Evolutionary conservation across 2,329 filamentous ascomycete genomes (phyloP).

Genomic region (Sphaerulina vaccinii): DNA sequence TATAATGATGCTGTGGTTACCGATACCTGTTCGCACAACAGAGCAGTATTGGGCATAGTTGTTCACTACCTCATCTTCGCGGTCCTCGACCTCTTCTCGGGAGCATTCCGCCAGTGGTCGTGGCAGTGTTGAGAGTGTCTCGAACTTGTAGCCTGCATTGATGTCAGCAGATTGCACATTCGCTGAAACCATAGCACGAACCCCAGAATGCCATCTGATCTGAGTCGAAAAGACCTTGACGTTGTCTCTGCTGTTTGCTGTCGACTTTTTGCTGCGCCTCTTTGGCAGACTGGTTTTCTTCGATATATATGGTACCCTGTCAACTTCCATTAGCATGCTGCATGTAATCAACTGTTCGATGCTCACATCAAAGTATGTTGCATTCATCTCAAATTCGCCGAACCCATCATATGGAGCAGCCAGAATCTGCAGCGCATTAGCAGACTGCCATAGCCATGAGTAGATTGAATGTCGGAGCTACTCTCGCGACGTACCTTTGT

Average conservation of each 20-base stretch:
- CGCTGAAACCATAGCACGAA: slow-evolving; percentile 39
- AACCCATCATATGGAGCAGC: slow-evolving; percentile 76
- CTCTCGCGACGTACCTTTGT: slow-evolving; percentile 83
- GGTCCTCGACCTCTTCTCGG: slow-evolving; percentile 74
- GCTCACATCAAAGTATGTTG: slow-evolving; percentile 79
- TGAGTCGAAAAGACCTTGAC: slow-evolving; percentile 60
- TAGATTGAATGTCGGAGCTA: not conserved
- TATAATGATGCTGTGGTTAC: slow-evolving; percentile 70
- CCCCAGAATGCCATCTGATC: slow-evolving; percentile 94
- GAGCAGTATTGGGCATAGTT: slow-evolving; percentile 97
- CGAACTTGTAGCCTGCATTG: slow-evolving; percentile 88
- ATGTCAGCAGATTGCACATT: not conserved
- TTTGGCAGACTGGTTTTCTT: slow-evolving; percentile 81
- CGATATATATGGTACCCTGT: slow-evolving; percentile 58
- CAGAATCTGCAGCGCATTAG: slow-evolving; percentile 65
- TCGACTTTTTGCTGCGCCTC: slow-evolving; percentile 57
- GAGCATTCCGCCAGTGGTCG: slow-evolving; percentile 69
- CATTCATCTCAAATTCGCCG: slow-evolving; percentile 96
- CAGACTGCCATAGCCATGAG: not conserved
- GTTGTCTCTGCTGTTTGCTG: slow-evolving; percentile 38
- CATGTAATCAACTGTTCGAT: slow-evolving; percentile 46
- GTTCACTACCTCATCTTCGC: slow-evolving; percentile 70
- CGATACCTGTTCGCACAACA: slow-evolving; percentile 83
- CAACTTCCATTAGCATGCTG: slow-evolving; percentile 11
- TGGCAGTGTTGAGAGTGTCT: slow-evolving; percentile 76